Evolutionary conservation across 2,329 filamentous ascomycete species (phyloP).

Genomic region (Ophiostoma piceae): DNA sequence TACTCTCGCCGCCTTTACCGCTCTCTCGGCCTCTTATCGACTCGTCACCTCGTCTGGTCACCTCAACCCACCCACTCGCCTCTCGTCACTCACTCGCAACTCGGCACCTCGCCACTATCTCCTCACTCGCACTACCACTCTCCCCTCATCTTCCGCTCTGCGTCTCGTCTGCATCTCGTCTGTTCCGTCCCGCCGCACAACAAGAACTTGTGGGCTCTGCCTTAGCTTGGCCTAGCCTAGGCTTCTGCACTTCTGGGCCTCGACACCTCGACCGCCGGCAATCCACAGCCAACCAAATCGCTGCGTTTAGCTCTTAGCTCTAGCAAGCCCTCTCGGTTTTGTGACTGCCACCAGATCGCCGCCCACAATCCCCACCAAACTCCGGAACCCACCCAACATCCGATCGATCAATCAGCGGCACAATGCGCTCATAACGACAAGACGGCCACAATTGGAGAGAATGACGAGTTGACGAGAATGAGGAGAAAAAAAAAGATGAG

Average conservation of each 20-base stretch:
- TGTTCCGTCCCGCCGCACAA: not conserved
- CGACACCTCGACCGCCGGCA: slow-evolving; percentile 7
- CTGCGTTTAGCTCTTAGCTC: not conserved
- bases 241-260: too few relatives aligned
- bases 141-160: not conserved
- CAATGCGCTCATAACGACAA: not conserved
- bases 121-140: not conserved
- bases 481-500: not conserved
- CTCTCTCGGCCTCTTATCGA: not conserved
- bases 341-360: not conserved
- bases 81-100: not conserved
- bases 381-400: not conserved
- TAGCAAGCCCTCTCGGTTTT: slow-evolving; percentile 3
- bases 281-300: slow-evolving; percentile 10
- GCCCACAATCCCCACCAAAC: slow-evolving; percentile 4
- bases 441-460: not conserved
- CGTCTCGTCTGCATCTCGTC: not conserved
- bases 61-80: not conserved
- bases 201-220: too few relatives aligned
- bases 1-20: not conserved
- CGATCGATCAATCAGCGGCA: not conserved
- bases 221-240: not conserved
- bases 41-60: too few relatives aligned
- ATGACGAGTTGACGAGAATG: not conserved
- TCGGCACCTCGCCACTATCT: not conserved